These are phyloP conservation scores for Tulasnella sp. DNA, from an alignment of 768 basidiomycete genomes.

Conservation along the genomic window DNA sequence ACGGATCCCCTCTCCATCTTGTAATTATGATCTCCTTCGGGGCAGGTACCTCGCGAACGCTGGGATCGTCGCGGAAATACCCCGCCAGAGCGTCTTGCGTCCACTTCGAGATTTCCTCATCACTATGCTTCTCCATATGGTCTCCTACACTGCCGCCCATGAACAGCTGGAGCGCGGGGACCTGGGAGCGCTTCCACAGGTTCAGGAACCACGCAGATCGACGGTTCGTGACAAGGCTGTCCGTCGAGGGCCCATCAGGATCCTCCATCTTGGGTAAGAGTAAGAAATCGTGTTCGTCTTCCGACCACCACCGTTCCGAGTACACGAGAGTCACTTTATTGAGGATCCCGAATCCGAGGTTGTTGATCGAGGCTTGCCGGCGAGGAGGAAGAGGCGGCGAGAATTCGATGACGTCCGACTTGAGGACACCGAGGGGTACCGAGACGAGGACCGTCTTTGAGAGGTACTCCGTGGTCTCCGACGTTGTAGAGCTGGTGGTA, in stretches of 20 bases:
- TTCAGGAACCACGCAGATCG: slow-evolving; percentile 3
- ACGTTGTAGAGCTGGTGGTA: not conserved
- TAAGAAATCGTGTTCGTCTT: not conserved
- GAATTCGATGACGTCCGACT: slow-evolving; percentile 6
- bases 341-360: slow-evolving; percentile 13
- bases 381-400: slow-evolving; percentile 13
- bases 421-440: slow-evolving; percentile 14
- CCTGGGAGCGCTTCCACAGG: slow-evolving; percentile 9
- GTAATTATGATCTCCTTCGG: slow-evolving; percentile 11
- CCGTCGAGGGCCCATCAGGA: not conserved
- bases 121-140: slow-evolving; percentile 4
- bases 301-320: slow-evolving; percentile 13
- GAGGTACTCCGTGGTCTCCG: not conserved
- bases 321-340: slow-evolving; percentile 15
- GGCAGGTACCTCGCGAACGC: not conserved
- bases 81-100: not conserved
- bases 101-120: slow-evolving; percentile 11
- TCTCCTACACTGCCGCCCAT: slow-evolving; percentile 8
- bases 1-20: slow-evolving; percentile 14
- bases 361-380: not conserved
- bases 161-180: slow-evolving; percentile 7
- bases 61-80: slow-evolving; percentile 1
- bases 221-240: not conserved
- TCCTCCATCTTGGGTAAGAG: slow-evolving; percentile 10
- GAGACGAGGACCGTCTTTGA: slow-evolving; percentile 5